phyloP scores from a whole-genome alignment of 169 alveolate species.

The Cryptosporidium sp. region DNA sequence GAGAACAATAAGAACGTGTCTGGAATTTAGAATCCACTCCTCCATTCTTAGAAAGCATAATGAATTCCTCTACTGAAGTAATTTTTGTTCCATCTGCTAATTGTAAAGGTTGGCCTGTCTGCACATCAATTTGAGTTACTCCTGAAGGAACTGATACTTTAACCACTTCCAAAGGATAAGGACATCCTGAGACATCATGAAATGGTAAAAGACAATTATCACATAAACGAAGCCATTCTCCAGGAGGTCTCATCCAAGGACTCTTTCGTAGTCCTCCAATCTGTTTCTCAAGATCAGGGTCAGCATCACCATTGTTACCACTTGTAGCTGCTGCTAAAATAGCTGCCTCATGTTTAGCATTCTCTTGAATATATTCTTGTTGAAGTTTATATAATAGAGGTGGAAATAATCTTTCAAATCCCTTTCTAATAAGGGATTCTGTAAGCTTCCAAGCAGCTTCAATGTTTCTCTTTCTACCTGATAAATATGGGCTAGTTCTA shows the following conservation, averaged over 20 bases:
- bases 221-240: slow-evolving; percentile 70
- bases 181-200: slow-evolving; percentile 71
- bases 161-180: slow-evolving; percentile 73
- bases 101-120: slow-evolving; percentile 70
- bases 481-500: slow-evolving; percentile 21
- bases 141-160: slow-evolving; percentile 75
- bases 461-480: slow-evolving; percentile 71
- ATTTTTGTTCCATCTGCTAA: slow-evolving; percentile 67
- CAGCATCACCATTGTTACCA: slow-evolving; percentile 37
- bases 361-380: slow-evolving; percentile 67
- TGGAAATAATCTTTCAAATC: slow-evolving; percentile 62
- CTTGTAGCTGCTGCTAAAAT: slow-evolving; percentile 63
- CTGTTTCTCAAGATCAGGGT: slow-evolving; percentile 37
- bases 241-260: slow-evolving; percentile 77
- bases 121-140: slow-evolving; percentile 71
- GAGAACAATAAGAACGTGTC: slow-evolving; percentile 67
- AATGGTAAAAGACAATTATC: slow-evolving; percentile 73
- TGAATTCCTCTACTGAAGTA: slow-evolving; percentile 46
- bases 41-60: slow-evolving; percentile 33
- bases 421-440: slow-evolving; percentile 49
- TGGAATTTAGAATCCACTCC: slow-evolving; percentile 70
- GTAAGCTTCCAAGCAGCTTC: slow-evolving; percentile 75
- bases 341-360: slow-evolving; percentile 73
- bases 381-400: slow-evolving; percentile 54
- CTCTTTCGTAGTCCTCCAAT: slow-evolving; percentile 70